Percentiles rank a stretch among this genome's conserved stretches.
These are phyloP conservation scores for Ceriops zippeliana DNA, from an alignment of 345 rosid species.

Conservation along the genomic window DNA sequence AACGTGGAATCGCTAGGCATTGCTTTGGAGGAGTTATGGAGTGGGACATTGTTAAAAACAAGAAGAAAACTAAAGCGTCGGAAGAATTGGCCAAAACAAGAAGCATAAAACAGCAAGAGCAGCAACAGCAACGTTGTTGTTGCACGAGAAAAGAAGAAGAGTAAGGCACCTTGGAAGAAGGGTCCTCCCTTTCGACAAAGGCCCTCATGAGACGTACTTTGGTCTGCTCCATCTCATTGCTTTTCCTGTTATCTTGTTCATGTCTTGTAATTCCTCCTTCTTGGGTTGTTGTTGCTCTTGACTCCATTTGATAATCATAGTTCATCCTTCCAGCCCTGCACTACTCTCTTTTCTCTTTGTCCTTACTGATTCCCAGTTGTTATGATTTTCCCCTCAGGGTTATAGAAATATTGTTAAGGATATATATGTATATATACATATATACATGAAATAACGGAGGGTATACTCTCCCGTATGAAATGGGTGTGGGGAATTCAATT, in stretches of 20 bases:
- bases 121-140: neutral
- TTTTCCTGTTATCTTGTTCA: neutral
- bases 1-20: neutral
- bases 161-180: slow-evolving; percentile 33
- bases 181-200: slow-evolving; percentile 31
- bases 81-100: neutral
- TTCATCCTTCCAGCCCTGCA: neutral
- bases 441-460: too few species aligned
- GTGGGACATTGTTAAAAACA: neutral
- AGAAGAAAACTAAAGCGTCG: neutral
- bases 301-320: neutral
- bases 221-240: slow-evolving; percentile 19
- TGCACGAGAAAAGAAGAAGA: neutral
- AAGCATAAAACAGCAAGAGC: neutral
- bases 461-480: too few species aligned
- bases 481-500: too few species aligned
- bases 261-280: neutral
- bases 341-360: neutral
- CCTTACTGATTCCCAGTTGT: neutral
- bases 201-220: slow-evolving; percentile 29
- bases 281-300: neutral
- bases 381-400: too few species aligned
- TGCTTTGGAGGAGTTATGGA: neutral
- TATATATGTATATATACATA: too few species aligned
- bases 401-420: too few species aligned